phyloP scores from a whole-genome alignment of 371 early-diverging fungal species.

The Circinella umbellata region DNA sequence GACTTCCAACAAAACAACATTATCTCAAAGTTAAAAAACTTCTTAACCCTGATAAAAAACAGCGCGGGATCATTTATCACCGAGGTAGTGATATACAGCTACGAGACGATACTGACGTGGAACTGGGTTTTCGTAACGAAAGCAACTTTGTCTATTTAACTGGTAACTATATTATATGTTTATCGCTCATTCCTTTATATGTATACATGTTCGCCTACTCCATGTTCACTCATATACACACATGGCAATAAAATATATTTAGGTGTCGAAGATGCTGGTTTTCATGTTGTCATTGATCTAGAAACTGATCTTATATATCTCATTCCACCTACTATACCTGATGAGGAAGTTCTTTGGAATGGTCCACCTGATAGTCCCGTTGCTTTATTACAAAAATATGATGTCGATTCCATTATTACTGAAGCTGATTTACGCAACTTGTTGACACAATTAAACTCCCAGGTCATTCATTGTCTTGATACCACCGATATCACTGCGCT shows the following conservation, averaged over 20 bases:
- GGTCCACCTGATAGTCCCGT: slow-evolving; percentile 43
- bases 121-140: slow-evolving; percentile 59
- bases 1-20: slow-evolving; percentile 30
- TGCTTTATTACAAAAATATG: slow-evolving; percentile 45
- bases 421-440: slow-evolving; percentile 22
- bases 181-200: neutral
- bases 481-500: slow-evolving; percentile 21
- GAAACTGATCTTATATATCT: slow-evolving; percentile 37
- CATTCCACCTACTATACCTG: slow-evolving; percentile 48
- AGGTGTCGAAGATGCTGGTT: slow-evolving; percentile 56
- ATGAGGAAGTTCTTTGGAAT: slow-evolving; percentile 52
- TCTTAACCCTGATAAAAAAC: slow-evolving; percentile 7
- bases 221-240: neutral
- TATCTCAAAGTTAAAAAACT: slow-evolving; percentile 26
- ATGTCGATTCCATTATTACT: slow-evolving; percentile 52
- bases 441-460: slow-evolving; percentile 24
- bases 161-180: slow-evolving; percentile 25
- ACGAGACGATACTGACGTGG: slow-evolving; percentile 58
- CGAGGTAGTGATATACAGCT: slow-evolving; percentile 33
- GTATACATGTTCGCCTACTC: neutral
- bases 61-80: slow-evolving; percentile 32
- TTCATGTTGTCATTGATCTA: slow-evolving; percentile 48
- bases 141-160: slow-evolving; percentile 62
- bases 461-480: slow-evolving; percentile 33
- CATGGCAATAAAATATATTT: too few species aligned